Base-by-base conservation (phyloP, 306 rosid species). In the Casuarina cunninghamiana region DNA sequence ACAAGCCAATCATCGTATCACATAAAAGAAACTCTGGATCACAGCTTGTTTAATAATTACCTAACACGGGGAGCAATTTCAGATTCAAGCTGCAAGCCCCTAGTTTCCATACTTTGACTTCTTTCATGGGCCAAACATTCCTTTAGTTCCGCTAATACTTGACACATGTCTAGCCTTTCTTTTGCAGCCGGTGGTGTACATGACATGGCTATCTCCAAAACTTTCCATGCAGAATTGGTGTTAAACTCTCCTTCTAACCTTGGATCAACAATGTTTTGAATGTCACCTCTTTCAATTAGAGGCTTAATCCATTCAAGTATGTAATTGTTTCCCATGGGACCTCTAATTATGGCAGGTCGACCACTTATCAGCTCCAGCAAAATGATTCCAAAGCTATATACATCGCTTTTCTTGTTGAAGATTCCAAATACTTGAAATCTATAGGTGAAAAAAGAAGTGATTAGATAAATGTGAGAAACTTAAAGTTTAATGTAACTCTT, bases 131-230 rank as follows among this genome's bases (percentile, higher is more conserved):
- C 41, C 39, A 26, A 26, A 1, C 32, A 26, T 26, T 26, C 32
- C 32, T 26, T 26, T 26, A 26, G 32, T 26, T 26, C 79, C 37
- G 2, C 19, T 32, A 85, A 43, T 39, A 83, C 68, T 13, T 71
- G 53, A n/a, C 77, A 73, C 12, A 83, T 83, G 71, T 85, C 80
- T 32, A 78, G 86, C 39, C 84, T 85, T 55, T 85, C 69, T n/a
- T 9, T 21, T 26, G 75, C 66, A 26, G 5, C 2, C 45, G 54
- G 10, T 10, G 55, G 48, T 68, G 16, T 70, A 57, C 86, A 82
- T 1, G 66, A 62, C 74, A 69, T 42, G 11, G 19, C 58, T 15
- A 53, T 80, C 32, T 26, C 32, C 32, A 26, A 26, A 26, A 26
- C 32, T 26, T 26, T 26, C 32, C 32, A 26, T 26, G 32, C 32